Conservation (phyloP, 2,329 filamentous ascomycete species). For the Albophoma yamanashiensis region DNA sequence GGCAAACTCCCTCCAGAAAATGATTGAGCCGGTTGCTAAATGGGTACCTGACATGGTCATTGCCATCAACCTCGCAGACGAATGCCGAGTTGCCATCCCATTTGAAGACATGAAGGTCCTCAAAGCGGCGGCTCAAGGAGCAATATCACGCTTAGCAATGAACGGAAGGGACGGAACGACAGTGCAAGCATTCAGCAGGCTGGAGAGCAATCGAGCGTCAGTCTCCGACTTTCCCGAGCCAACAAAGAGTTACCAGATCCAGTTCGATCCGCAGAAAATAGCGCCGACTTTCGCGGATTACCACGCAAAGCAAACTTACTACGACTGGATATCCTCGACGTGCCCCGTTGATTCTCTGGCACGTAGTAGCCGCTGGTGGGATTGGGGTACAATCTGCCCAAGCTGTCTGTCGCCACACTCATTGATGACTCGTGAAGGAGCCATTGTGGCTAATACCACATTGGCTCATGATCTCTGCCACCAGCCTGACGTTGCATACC, state of each 20-base stretch:
- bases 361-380: slow-evolving; percentile 27
- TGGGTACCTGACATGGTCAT: slow-evolving; percentile 71
- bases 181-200: background rate
- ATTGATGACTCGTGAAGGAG: slow-evolving; percentile 15
- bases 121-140: slow-evolving; percentile 39
- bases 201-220: background rate
- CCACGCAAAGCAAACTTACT: slow-evolving; percentile 18
- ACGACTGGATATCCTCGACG: slow-evolving; percentile 22
- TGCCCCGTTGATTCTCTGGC: slow-evolving; percentile 37
- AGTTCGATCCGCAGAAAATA: background rate
- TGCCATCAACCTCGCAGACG: slow-evolving; percentile 63
- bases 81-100: slow-evolving; percentile 46
- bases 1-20: slow-evolving; percentile 35
- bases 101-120: slow-evolving; percentile 45
- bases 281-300: slow-evolving; percentile 9
- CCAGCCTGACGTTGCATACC: slow-evolving; percentile 34
- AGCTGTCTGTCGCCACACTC: slow-evolving; percentile 25
- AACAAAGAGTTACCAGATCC: background rate
- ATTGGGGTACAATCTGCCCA: slow-evolving; percentile 21
- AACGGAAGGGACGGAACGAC: background rate
- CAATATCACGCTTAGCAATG: background rate
- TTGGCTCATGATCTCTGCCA: slow-evolving; percentile 41
- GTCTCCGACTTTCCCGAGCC: background rate
- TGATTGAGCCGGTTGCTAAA: slow-evolving; percentile 57
- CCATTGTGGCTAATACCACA: slow-evolving; percentile 43